A percentile compares a stretch with the other conserved stretches of the same genome.
Evolutionary conservation across 345 rosid genomes (phyloP).

Genomic region (Bruguiera parviflora): DNA sequence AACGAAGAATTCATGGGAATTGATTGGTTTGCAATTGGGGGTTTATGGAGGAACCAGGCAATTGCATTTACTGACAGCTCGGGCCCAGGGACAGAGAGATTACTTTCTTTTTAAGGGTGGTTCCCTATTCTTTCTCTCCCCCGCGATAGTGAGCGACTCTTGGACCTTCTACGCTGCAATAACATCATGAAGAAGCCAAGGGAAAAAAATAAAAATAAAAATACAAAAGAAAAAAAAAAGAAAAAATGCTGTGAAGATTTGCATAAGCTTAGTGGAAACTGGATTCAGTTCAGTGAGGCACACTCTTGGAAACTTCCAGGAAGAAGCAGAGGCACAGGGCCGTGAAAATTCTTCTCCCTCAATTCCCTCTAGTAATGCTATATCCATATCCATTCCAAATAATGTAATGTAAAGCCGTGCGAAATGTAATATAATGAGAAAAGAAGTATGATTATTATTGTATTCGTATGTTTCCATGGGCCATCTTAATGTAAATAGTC

Average conservation of each 20-base stretch:
- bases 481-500: no score
- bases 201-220: no score
- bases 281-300: not conserved
- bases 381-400: no score
- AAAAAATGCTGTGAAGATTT: not conserved
- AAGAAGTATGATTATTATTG: no score
- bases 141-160: not conserved
- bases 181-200: not conserved
- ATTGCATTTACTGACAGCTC: not conserved
- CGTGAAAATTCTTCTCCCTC: no score
- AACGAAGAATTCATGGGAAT: slow-evolving; percentile 12
- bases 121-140: slow-evolving; percentile 15
- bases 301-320: slow-evolving; percentile 8
- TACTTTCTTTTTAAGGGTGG: not conserved
- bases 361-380: no score
- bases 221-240: not conserved
- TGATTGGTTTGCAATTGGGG: not conserved
- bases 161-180: not conserved
- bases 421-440: no score
- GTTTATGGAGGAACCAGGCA: not conserved
- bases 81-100: not conserved
- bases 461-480: no score
- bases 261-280: no score
- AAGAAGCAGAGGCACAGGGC: not conserved
- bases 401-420: no score